Percentiles rank a stretch among this genome's conserved stretches.
phyloP scores from a whole-genome alignment of 257 asterid genomes.

The Schizonepeta tenuifolia region DNA sequence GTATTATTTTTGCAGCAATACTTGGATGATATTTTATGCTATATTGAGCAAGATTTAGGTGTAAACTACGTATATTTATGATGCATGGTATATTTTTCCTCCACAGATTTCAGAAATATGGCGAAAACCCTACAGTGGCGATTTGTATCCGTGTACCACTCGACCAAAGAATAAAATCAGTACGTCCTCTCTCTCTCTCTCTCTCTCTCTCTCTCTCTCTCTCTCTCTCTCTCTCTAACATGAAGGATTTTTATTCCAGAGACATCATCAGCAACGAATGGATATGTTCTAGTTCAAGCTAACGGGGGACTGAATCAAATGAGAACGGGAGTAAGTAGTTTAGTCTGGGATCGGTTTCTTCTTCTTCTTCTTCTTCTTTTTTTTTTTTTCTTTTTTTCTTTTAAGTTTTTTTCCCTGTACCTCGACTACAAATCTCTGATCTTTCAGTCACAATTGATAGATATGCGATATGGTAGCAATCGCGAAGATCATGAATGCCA shows the following conservation, averaged over 20 bases:
- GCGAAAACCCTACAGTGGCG: slow-evolving; percentile 54
- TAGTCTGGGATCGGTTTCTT: no score
- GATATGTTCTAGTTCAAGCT: slow-evolving; percentile 63
- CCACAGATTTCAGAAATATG: slow-evolving; percentile 60
- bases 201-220: slow-evolving; percentile 5
- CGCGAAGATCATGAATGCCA: slow-evolving; percentile 61
- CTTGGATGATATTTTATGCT: neutral
- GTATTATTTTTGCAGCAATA: no score
- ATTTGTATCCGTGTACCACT: slow-evolving; percentile 47
- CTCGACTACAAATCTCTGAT: neutral
- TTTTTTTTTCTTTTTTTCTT: no score
- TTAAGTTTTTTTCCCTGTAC: neutral
- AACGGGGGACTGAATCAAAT: slow-evolving; percentile 84
- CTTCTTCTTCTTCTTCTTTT: no score
- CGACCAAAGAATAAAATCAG: slow-evolving; percentile 54
- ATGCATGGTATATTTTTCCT: neutral
- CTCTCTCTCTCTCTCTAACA: neutral
- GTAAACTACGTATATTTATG: no score
- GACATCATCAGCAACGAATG: slow-evolving; percentile 42
- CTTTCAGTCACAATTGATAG: slow-evolving; percentile 32
- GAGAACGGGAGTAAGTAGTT: slow-evolving; percentile 67
- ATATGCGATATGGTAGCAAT: slow-evolving; percentile 79
- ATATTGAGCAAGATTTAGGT: neutral
- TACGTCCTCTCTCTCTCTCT: slow-evolving; percentile 24
- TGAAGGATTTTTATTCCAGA: slow-evolving; percentile 36